Conservation (phyloP, 257 asterid species). For the Primulina huaijiensis region DNA sequence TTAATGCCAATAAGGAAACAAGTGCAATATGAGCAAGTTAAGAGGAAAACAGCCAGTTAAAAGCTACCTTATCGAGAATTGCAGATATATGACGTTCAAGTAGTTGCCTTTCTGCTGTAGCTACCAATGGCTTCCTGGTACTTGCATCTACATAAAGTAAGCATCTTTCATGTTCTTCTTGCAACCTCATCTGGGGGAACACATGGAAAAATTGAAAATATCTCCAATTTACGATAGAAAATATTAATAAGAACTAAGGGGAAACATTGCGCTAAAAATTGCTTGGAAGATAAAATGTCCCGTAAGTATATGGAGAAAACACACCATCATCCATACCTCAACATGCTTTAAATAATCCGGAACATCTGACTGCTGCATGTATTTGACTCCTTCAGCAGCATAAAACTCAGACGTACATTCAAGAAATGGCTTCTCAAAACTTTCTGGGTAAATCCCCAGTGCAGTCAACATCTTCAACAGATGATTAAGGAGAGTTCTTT, state of each 20-base stretch:
- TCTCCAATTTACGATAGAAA: not conserved
- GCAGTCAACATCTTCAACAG: slow-evolving; percentile 98
- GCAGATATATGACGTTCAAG: slow-evolving; percentile 76
- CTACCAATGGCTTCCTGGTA: slow-evolving; percentile 82
- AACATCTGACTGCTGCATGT: slow-evolving; percentile 96
- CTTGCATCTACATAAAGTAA: slow-evolving; percentile 70
- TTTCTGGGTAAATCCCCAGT: slow-evolving; percentile 87
- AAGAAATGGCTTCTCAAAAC: slow-evolving; percentile 96
- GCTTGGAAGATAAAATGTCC: not conserved
- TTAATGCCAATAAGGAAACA: slow-evolving; percentile 12
- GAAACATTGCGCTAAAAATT: not conserved
- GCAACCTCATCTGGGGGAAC: slow-evolving; percentile 74
- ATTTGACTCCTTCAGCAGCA: slow-evolving; percentile 92
- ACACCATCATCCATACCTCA: slow-evolving; percentile 53
- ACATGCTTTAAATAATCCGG: slow-evolving; percentile 91
- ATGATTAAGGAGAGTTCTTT: slow-evolving; percentile 95
- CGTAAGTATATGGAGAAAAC: slow-evolving; percentile 15
- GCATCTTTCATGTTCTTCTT: slow-evolving; percentile 94
- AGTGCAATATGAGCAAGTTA: slow-evolving; percentile 13
- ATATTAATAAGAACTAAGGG: not conserved
- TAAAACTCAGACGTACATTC: slow-evolving; percentile 90
- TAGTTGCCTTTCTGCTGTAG: slow-evolving; percentile 81
- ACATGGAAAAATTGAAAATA: slow-evolving; percentile 6
- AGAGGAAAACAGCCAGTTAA: slow-evolving; percentile 1
- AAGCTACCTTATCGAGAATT: slow-evolving; percentile 82